Conservation (phyloP, 2,329 filamentous ascomycete genomes). For the Talaromyces sp. region DNA sequence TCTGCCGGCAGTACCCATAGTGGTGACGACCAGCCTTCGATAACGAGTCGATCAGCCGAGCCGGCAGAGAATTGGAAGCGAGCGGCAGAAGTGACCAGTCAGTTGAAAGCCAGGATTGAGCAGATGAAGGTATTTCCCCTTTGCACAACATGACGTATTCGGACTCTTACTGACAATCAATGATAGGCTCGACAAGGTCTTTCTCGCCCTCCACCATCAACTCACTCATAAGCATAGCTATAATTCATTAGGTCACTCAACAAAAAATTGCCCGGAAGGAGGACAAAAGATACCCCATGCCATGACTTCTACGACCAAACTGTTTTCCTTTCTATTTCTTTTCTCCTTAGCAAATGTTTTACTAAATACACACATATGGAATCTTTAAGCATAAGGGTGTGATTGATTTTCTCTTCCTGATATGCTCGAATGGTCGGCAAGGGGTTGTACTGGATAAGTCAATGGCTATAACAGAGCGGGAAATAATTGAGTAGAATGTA, state of each 20-base stretch:
- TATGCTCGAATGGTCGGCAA: background rate
- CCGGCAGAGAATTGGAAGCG: slow-evolving; percentile 92
- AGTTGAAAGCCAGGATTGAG: slow-evolving; percentile 94
- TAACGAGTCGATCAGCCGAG: slow-evolving; percentile 40
- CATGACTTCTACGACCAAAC: slow-evolving; percentile 11
- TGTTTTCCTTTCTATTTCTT: background rate
- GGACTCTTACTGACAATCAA: background rate
- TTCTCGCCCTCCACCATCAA: slow-evolving; percentile 35
- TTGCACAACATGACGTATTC: background rate
- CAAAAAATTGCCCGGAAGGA: background rate
- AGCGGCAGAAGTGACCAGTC: slow-evolving; percentile 95
- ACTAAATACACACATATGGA: slow-evolving; percentile 6
- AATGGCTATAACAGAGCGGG: background rate
- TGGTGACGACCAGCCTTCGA: slow-evolving; percentile 29
- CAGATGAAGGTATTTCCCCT: slow-evolving; percentile 75
- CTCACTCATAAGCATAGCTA: slow-evolving; percentile 30
- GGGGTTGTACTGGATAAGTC: background rate
- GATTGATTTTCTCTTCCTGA: background rate
- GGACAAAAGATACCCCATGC: slow-evolving; percentile 18
- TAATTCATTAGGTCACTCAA: slow-evolving; percentile 2
- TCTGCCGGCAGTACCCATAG: slow-evolving; percentile 33
- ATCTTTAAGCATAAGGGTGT: background rate
- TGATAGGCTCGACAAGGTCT: slow-evolving; percentile 19
- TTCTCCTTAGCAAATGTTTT: slow-evolving; percentile 4
- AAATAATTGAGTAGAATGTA: too few relatives aligned